phyloP scores from a whole-genome alignment of 176 grass and related monocot genomes.

The Thalia dealbata region DNA sequence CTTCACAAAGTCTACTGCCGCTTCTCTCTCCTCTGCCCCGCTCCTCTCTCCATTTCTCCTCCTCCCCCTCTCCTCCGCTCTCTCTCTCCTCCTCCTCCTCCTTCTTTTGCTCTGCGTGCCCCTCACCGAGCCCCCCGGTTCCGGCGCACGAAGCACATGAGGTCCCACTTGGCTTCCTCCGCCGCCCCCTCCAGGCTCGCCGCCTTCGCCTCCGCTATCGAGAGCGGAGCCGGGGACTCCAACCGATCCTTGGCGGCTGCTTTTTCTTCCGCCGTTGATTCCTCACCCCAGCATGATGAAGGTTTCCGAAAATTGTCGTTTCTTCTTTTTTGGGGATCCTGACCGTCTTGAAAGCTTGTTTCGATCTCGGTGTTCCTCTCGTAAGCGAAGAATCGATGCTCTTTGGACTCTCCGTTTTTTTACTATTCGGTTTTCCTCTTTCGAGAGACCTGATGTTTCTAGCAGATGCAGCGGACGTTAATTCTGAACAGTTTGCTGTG shows the following conservation, averaged over 20 bases:
- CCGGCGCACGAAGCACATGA: slow-evolving; percentile 9
- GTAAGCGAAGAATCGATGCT: slow-evolving; percentile 4
- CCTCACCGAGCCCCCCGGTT: slow-evolving; percentile 31
- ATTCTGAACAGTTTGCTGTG: background rate
- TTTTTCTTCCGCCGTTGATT: slow-evolving; percentile 4
- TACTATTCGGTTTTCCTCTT: slow-evolving; percentile 20
- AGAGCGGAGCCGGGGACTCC: slow-evolving; percentile 31
- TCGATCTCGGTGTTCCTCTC: background rate
- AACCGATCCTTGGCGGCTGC: slow-evolving; percentile 10
- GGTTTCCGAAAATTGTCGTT: slow-evolving; percentile 22
- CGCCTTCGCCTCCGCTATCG: slow-evolving; percentile 35
- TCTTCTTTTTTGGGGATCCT: background rate
- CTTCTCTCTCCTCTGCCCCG: slow-evolving; percentile 32
- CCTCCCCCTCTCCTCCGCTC: background rate
- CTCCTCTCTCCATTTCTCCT: background rate
- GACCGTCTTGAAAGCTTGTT: background rate
- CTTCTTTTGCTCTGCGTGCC: slow-evolving; percentile 22
- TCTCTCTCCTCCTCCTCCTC: slow-evolving; percentile 3
- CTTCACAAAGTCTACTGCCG: slow-evolving; percentile 53
- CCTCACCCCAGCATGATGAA: slow-evolving; percentile 44
- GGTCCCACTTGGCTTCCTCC: background rate
- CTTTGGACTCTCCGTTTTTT: slow-evolving; percentile 14
- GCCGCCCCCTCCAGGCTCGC: slow-evolving; percentile 25
- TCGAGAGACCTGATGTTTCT: background rate
- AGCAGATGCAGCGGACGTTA: background rate